A percentile compares a stretch with the other conserved stretches of the same genome.
phyloP scores from a whole-genome alignment of 805 yeast species.

The Kluyveromyces aestuarii region DNA sequence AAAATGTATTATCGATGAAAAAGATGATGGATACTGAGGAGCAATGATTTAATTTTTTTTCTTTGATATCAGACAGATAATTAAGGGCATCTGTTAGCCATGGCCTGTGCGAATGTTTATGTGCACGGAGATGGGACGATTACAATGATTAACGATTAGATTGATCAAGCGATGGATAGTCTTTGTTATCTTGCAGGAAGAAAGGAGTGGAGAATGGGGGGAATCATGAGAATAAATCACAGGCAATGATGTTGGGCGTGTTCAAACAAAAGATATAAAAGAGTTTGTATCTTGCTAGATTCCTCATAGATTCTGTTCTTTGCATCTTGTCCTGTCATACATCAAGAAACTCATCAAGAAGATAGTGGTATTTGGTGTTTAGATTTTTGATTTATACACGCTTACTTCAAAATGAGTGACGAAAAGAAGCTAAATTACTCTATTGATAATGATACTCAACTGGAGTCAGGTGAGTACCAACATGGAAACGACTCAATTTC shows the following conservation, averaged over 20 bases:
- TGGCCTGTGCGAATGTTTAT: too few relatives aligned
- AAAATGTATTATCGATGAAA: neutral
- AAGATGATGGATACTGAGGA: neutral
- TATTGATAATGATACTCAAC: conserved; percentile 1
- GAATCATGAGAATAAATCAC: too few relatives aligned
- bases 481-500: neutral
- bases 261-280: too few relatives aligned
- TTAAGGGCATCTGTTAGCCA: neutral
- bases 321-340: too few relatives aligned
- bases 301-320: too few relatives aligned
- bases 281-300: too few relatives aligned
- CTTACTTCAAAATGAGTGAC: neutral
- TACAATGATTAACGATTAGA: neutral
- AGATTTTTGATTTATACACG: neutral
- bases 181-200: too few relatives aligned
- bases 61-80: neutral
- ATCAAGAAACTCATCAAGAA: too few relatives aligned
- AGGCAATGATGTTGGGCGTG: too few relatives aligned
- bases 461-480: conserved; percentile 2
- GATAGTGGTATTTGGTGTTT: neutral
- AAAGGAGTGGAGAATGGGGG: too few relatives aligned
- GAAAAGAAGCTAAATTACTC: conserved; percentile 2
- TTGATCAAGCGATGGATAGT: neutral
- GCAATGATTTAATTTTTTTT: too few relatives aligned
- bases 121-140: too few relatives aligned